A percentile compares a stretch with the other conserved stretches of the same genome.
Evolutionary conservation across 306 rosid genomes (phyloP).

Genomic region (Vicia sativa): DNA sequence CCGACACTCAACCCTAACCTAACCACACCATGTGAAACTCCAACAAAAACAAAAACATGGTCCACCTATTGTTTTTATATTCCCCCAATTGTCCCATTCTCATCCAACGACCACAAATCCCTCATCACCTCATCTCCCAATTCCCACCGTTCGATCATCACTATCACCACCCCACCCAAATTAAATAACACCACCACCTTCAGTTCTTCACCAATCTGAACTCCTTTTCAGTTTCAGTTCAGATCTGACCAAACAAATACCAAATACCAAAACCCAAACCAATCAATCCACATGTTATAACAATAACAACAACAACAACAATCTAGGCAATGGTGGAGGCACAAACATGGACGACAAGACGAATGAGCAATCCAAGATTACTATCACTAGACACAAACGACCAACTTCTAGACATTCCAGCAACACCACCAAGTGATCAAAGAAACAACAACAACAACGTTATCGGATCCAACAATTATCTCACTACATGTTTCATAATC

Average conservation of each 20-base stretch:
- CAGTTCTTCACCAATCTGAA: neutral
- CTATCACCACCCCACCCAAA: neutral
- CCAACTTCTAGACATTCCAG: slow-evolving; percentile 70
- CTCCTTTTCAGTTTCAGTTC: neutral
- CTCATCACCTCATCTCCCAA: neutral
- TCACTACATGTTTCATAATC: slow-evolving; percentile 29
- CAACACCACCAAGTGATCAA: slow-evolving; percentile 60
- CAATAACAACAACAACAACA: neutral
- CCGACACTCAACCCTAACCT: slow-evolving; percentile 17
- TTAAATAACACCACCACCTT: neutral
- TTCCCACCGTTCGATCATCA: neutral
- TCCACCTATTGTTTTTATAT: slow-evolving; percentile 1
- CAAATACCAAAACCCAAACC: no score
- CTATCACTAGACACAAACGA: slow-evolving; percentile 38
- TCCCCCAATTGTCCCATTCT: neutral
- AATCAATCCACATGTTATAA: neutral
- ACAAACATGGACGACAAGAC: slow-evolving; percentile 85
- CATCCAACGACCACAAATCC: neutral
- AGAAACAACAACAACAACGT: slow-evolving; percentile 32
- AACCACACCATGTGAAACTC: slow-evolving; percentile 4
- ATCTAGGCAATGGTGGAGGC: slow-evolving; percentile 88
- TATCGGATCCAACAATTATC: slow-evolving; percentile 42
- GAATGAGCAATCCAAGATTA: slow-evolving; percentile 85
- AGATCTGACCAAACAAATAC: neutral
- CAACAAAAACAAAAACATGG: neutral